These are phyloP conservation scores for Erysimum cheiranthoides DNA, from an alignment of 345 rosid species.

Conservation along the genomic window DNA sequence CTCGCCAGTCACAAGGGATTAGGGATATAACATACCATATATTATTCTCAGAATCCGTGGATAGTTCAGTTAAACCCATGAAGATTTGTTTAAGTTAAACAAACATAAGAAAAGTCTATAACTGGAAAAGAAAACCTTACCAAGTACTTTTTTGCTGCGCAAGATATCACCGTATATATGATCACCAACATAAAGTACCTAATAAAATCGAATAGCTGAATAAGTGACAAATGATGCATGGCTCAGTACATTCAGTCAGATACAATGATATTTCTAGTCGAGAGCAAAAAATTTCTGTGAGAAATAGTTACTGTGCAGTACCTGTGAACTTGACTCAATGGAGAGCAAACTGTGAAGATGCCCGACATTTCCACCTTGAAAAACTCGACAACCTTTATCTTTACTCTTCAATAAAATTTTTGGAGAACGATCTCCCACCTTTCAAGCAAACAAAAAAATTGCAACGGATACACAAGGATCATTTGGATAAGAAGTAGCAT, in stretches of 20 bases:
- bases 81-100: neutral
- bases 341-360: conserved; percentile 97
- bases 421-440: conserved; percentile 74
- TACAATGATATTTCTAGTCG: neutral
- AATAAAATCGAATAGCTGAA: conserved; percentile 26
- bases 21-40: conserved; percentile 4
- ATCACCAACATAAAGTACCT: conserved; percentile 98
- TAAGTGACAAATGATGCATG: conserved; percentile 20
- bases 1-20: neutral
- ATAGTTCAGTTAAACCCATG: conserved; percentile 5
- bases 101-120: conserved; percentile 7
- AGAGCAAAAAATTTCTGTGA: neutral
- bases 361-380: conserved; percentile 96
- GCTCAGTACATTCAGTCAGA: neutral
- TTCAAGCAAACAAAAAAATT: conserved; percentile 6
- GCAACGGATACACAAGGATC: neutral
- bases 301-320: conserved; percentile 6
- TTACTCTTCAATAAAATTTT: conserved; percentile 47
- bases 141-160: conserved; percentile 96
- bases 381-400: conserved; percentile 61
- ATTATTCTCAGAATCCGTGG: neutral
- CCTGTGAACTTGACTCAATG: conserved; percentile 96
- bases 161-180: conserved; percentile 97
- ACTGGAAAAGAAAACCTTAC: conserved; percentile 49
- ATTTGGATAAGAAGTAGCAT: conserved; percentile 4